Base-by-base conservation (phyloP, 2,329 filamentous ascomycete species). In the Pseudodiploospora longispora region DNA sequence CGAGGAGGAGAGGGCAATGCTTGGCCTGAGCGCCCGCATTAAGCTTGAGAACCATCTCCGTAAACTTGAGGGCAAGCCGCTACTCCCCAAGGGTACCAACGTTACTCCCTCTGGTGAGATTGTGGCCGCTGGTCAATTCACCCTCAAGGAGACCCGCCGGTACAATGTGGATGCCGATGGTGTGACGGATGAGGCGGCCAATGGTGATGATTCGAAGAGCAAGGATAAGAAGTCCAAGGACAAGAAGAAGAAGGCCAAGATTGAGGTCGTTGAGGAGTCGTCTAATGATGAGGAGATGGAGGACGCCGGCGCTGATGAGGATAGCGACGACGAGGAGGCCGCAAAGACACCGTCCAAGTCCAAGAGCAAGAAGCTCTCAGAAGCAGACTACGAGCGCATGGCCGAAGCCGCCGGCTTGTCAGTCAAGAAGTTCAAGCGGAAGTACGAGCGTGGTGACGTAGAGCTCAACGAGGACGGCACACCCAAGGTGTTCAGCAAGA, bases 141-240 rank as follows among this genome's bases (percentile, higher is more conserved):
- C 90, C 51, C 75, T 98, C 59, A 95, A 94, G 70, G 88, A 96
- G 66, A 85, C 86, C 8, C 79, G 87, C 61, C 93, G 91, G 68
- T 98, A 98, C 76, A 97, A 97, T 66, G 76, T 80, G 40, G 90
- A 97, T 61, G 93, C 88, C 43, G 93, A 98, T 66, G 91, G 89
- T 51, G 71, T 96, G 41, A 74, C 74, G 48, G 80, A 78, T 10
- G 75, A 82, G 34, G 74, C 72, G 29, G 60, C 62, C 52, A 66
- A 67, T 40, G 65, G 59, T 27, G 60, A 65, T 27, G 59, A 61
- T 43, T 55, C 63, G 10, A 54, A 57, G 47, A 65, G 61, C 52
- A 64, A 64, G 55, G 59, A 60, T 10, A 68, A 72, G 51, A 66
- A 74, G 59, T 62, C 61, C 37, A 63, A 65, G 52, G 62, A 71